Evolutionary conservation across 2,329 filamentous ascomycete genomes (phyloP), one percentile per base, ranked within the genome.

Genomic region (Aspergillus costaricaensis): DNA sequence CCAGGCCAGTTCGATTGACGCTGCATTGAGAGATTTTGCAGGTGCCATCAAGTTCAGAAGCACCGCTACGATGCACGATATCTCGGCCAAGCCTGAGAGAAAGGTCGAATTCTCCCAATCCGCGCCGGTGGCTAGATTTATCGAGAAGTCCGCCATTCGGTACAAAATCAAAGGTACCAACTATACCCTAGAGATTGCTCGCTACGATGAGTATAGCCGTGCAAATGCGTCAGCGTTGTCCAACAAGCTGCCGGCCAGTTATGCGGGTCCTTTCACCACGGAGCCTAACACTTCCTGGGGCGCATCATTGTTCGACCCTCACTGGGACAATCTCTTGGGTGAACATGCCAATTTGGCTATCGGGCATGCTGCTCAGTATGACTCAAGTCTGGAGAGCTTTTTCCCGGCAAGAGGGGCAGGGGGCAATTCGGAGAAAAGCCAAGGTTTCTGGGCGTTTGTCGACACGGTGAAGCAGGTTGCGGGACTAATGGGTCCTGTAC

Each of bases 151-250:
- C 1, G 70, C 76, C 0, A 62, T 79, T 27, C 70, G 71, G n/a
- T 79, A 77, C 54, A 67, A 65, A 2, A 66, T 81, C 43, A 78
- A 74, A 57, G 69, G 70, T 6, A 79, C 77, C 0, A 72, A 74
- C 2, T 78, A 77, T 56, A 70, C 76, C 8, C 69, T 81, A n/a
- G 79, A 80, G 59, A 67, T 81, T 36, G 72, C 76, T 8, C 74
- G 78, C 5, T 79, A 78, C 56, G 79, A 81, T 57, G 67, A 73
- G 36, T 79, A 77, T 48, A 60, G 60, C 36, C 68, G 66, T 8
- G 54, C 27, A 2, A 55, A 57, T 10, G 8, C 56, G 19, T 27
- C 53, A 6, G 60, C 57, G 14, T 69, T 61, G 54, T 60, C 61
- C 5, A 62, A 61, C 12, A 61, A 63, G 43, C 54, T 53, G 14